Conservation (phyloP, 345 rosid genomes). For the Citrus medica region DNA sequence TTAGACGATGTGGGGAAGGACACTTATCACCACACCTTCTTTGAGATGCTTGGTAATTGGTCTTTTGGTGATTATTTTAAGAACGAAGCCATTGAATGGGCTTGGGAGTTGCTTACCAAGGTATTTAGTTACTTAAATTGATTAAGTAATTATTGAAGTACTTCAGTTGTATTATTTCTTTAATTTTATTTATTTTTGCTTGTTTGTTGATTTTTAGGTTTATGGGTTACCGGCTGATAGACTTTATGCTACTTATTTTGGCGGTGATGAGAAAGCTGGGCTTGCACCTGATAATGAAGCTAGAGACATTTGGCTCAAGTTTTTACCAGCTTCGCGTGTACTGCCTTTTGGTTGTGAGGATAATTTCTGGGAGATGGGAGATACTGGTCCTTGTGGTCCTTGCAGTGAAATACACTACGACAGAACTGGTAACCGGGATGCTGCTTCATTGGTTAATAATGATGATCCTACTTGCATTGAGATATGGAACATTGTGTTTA, state of each 20-base stretch:
- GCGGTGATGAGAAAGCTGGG: slow-evolving; percentile 92
- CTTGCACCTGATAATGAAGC: slow-evolving; percentile 90
- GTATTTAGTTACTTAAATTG: slow-evolving; percentile 19
- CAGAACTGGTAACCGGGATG: slow-evolving; percentile 82
- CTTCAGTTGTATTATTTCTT: background rate
- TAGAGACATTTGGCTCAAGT: slow-evolving; percentile 73
- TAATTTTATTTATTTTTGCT: background rate
- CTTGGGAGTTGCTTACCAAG: slow-evolving; percentile 91
- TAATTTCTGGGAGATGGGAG: slow-evolving; percentile 99
- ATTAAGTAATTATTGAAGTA: no score
- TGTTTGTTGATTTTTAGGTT: slow-evolving; percentile 36
- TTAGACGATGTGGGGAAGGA: slow-evolving; percentile 98
- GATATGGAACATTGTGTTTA: slow-evolving; percentile 97
- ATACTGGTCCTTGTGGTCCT: slow-evolving; percentile 98
- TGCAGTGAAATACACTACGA: slow-evolving; percentile 97
- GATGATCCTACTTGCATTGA: slow-evolving; percentile 99
- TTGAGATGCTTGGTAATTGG: slow-evolving; percentile 99
- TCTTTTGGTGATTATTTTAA: slow-evolving; percentile 98
- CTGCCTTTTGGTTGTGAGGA: slow-evolving; percentile 98
- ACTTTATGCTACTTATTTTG: slow-evolving; percentile 92
- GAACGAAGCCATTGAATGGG: slow-evolving; percentile 94
- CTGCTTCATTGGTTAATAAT: slow-evolving; percentile 78
- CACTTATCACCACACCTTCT: slow-evolving; percentile 98
- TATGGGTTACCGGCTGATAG: slow-evolving; percentile 73
- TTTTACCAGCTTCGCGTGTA: slow-evolving; percentile 74